Conservation (phyloP, 2,329 filamentous ascomycete genomes). For the Talaromyces sp. region DNA sequence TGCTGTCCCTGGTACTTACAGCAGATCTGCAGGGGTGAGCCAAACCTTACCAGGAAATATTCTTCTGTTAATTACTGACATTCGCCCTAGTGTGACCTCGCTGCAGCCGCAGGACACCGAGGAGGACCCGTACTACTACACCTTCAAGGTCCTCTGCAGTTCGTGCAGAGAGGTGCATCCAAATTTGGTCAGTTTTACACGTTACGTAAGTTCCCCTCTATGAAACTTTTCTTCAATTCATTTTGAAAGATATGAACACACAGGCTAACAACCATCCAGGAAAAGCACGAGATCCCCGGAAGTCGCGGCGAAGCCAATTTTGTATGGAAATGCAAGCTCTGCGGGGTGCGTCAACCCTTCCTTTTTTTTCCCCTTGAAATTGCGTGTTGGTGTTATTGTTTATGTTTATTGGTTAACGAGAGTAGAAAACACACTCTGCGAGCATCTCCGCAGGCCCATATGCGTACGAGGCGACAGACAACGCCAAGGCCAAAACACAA, state of each 20-base stretch:
- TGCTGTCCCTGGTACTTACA: slow-evolving; percentile 34
- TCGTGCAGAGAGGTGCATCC: slow-evolving; percentile 87
- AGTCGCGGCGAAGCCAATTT: slow-evolving; percentile 97
- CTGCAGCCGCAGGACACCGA: slow-evolving; percentile 77
- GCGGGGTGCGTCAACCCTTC: slow-evolving; percentile 63
- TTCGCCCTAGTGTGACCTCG: slow-evolving; percentile 68
- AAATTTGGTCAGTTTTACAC: slow-evolving; percentile 79
- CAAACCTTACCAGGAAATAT: neutral
- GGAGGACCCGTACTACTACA: slow-evolving; percentile 88
- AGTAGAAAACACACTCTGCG: slow-evolving; percentile 55
- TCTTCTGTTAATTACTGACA: neutral
- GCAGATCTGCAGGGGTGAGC: slow-evolving; percentile 34
- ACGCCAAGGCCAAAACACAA: slow-evolving; percentile 57
- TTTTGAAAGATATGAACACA: too few species aligned
- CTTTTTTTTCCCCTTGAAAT: neutral
- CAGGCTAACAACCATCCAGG: slow-evolving; percentile 46
- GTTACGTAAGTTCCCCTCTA: slow-evolving; percentile 58
- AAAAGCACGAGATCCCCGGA: slow-evolving; percentile 83
- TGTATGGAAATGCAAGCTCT: slow-evolving; percentile 99
- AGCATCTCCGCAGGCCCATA: slow-evolving; percentile 70
- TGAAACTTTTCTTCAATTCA: too few species aligned
- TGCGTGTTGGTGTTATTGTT: neutral
- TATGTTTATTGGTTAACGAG: neutral
- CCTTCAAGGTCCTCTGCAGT: slow-evolving; percentile 97
- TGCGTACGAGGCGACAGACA: slow-evolving; percentile 51